Conservation (phyloP, 176 grass and related monocot genomes). For the Rhynchospora tenuis region DNA sequence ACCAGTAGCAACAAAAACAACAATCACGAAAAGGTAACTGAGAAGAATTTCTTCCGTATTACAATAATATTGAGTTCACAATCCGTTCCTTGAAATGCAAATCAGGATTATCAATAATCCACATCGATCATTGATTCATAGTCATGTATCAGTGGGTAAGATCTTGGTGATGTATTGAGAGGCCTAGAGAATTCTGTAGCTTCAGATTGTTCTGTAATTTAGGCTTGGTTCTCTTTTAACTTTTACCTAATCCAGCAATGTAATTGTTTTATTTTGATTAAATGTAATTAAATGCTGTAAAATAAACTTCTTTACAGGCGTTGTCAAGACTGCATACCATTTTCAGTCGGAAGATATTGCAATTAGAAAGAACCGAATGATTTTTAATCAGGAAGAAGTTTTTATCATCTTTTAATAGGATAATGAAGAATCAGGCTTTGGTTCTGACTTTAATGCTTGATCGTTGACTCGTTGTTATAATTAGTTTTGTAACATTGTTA, state of each 20-base stretch:
- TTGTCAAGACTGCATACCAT: too few relatives aligned
- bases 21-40: neutral
- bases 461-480: neutral
- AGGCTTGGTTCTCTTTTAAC: neutral
- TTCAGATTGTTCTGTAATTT: neutral
- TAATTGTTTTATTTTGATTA: neutral
- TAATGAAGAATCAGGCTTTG: neutral
- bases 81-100: neutral
- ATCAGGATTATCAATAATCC: neutral
- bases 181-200: neutral
- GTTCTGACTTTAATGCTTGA: neutral
- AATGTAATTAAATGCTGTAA: too few relatives aligned
- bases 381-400: neutral
- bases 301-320: too few relatives aligned
- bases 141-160: too few relatives aligned
- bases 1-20: neutral
- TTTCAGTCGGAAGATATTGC: neutral
- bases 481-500: neutral
- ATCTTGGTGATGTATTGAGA: neutral
- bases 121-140: neutral
- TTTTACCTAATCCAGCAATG: neutral
- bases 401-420: neutral
- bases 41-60: neutral
- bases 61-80: neutral
- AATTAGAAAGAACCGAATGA: conserved; percentile 22